Conservation (phyloP, 192 early-diverging fungal species). For the Jimgerdemannia flammicorona region DNA sequence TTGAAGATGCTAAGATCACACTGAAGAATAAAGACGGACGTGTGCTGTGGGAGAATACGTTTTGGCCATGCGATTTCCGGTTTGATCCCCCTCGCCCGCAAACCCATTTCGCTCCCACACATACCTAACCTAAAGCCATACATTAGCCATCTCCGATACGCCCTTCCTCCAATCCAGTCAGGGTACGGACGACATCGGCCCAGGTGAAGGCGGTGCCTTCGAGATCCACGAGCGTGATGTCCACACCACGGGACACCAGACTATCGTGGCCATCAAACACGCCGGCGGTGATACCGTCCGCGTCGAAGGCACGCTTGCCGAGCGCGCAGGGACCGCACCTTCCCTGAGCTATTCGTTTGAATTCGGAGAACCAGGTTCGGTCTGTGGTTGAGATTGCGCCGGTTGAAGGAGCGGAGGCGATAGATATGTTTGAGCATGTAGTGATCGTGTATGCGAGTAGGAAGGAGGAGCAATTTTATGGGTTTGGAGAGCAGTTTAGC, state of each 20-base stretch:
- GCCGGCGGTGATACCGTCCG: slow-evolving; percentile 1
- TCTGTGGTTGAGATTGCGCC: not conserved
- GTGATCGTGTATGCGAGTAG: slow-evolving; percentile 12
- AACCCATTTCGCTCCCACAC: no score
- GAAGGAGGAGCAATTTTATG: slow-evolving; percentile 36
- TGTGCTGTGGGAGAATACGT: no score
- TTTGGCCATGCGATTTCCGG: no score
- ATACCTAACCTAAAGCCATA: no score
- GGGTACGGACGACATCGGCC: slow-evolving; percentile 26
- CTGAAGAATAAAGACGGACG: no score
- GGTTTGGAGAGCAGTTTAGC: slow-evolving; percentile 37
- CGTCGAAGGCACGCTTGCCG: slow-evolving; percentile 18
- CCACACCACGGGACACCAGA: slow-evolving; percentile 26
- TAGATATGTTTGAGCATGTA: not conserved
- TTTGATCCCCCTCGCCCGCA: no score
- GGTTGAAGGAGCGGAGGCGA: slow-evolving; percentile 7
- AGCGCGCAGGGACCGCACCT: slow-evolving; percentile 4
- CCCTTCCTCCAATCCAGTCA: slow-evolving; percentile 27
- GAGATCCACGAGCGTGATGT: slow-evolving; percentile 31
- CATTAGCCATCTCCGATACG: slow-evolving; percentile 5
- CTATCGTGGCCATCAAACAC: slow-evolving; percentile 19
- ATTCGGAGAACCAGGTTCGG: slow-evolving; percentile 10
- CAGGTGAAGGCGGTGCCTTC: slow-evolving; percentile 23
- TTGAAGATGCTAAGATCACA: no score
- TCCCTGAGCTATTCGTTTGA: not conserved